phyloP scores from a whole-genome alignment of 257 asterid species.

The Leptodermis oblonga region DNA sequence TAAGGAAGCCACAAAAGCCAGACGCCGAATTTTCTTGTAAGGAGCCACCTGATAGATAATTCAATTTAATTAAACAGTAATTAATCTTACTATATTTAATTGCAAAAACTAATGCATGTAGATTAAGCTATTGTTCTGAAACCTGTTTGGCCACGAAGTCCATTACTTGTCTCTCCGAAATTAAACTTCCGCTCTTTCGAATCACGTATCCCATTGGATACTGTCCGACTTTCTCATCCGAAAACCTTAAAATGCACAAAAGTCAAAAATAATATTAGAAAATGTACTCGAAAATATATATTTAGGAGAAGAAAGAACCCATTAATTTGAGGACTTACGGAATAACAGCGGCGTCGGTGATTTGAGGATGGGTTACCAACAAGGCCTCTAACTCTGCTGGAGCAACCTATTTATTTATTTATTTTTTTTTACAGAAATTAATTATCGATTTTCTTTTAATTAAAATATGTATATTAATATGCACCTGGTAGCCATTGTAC shows the following conservation, averaged over 20 bases:
- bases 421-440: no score
- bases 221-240: constrained; percentile 74
- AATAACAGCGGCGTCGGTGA: constrained; percentile 76
- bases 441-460: no score
- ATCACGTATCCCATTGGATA: constrained; percentile 90
- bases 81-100: neutral
- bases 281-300: no score
- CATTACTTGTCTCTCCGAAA: constrained; percentile 54
- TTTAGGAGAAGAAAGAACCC: neutral
- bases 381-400: constrained; percentile 92
- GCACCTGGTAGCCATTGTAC: constrained; percentile 93
- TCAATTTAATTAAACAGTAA: neutral
- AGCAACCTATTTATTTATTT: constrained; percentile 77
- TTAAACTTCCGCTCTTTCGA: constrained; percentile 39
- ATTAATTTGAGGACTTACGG: constrained; percentile 47
- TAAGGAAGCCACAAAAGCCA: constrained; percentile 62
- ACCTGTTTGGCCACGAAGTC: constrained; percentile 78
- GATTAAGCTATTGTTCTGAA: neutral
- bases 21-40: constrained; percentile 74
- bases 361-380: constrained; percentile 64
- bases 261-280: neutral
- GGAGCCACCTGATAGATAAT: constrained; percentile 71
- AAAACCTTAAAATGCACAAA: constrained; percentile 45
- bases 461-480: no score
- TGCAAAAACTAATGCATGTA: neutral